Conservation (phyloP, 495 filamentous ascomycete species). For the Bacidia rubella region DNA sequence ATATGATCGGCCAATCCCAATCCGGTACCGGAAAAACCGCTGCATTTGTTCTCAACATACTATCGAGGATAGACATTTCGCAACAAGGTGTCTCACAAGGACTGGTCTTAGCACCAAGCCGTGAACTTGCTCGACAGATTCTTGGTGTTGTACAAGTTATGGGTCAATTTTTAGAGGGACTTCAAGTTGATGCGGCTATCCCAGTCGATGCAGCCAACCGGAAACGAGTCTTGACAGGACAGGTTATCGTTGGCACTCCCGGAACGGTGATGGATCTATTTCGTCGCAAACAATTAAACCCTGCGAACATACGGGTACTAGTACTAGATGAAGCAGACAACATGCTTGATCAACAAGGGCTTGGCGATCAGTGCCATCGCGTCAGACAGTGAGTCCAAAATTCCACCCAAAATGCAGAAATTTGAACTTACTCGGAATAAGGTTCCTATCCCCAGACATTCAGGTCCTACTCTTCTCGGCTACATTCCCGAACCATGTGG, state of each 20-base stretch:
- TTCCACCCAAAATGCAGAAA: neutral
- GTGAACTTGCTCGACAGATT: slow-evolving; percentile 92
- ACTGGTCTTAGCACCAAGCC: slow-evolving; percentile 78
- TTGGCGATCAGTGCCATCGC: slow-evolving; percentile 87
- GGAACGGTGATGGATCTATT: slow-evolving; percentile 85
- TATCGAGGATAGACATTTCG: slow-evolving; percentile 67
- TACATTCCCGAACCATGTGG: slow-evolving; percentile 79
- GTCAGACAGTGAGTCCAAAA: slow-evolving; percentile 56
- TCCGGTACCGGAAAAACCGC: slow-evolving; percentile 98
- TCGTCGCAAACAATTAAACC: slow-evolving; percentile 52
- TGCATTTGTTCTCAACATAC: slow-evolving; percentile 83
- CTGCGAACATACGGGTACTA: slow-evolving; percentile 54
- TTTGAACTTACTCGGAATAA: slow-evolving; percentile 19
- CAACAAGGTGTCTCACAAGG: slow-evolving; percentile 56
- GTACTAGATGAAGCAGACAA: slow-evolving; percentile 93
- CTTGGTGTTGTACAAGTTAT: slow-evolving; percentile 66
- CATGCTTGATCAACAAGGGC: slow-evolving; percentile 86
- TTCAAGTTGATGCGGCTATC: slow-evolving; percentile 65
- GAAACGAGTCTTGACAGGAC: slow-evolving; percentile 46
- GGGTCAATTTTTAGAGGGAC: slow-evolving; percentile 62
- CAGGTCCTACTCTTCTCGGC: slow-evolving; percentile 94
- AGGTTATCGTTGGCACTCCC: slow-evolving; percentile 84
- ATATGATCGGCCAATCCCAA: slow-evolving; percentile 96
- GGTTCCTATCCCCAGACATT: slow-evolving; percentile 51
- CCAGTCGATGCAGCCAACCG: slow-evolving; percentile 54